A percentile compares a stretch with the other conserved stretches of the same genome.
Conservation (phyloP, 805 yeast genomes). For the Saturnispora besseyi region DNA sequence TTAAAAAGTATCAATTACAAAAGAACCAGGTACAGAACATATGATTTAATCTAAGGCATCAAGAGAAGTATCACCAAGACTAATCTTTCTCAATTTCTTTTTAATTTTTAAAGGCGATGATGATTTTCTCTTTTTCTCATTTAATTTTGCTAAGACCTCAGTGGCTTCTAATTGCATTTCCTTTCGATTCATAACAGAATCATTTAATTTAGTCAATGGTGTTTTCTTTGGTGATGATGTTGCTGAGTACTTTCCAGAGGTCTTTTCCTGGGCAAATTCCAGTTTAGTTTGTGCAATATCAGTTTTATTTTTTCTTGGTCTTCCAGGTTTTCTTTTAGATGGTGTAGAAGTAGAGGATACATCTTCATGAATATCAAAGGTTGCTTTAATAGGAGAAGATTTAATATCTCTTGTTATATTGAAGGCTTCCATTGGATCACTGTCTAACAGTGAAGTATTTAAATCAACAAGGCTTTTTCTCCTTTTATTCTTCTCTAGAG, state of each 20-base stretch:
- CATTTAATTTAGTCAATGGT: constrained; percentile 6
- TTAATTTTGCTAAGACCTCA: neutral
- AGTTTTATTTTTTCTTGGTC: constrained; percentile 2
- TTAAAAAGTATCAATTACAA: neutral
- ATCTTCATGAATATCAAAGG: constrained; percentile 7
- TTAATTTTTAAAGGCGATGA: constrained; percentile 12
- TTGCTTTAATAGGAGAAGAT: constrained; percentile 3
- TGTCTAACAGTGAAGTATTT: constrained; percentile 1
- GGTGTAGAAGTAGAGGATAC: neutral
- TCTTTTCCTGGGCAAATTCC: neutral
- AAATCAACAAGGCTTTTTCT: constrained; percentile 5
- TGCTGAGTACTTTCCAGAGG: neutral
- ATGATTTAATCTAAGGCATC: constrained; percentile 1
- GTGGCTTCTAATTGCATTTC: constrained; percentile 4
- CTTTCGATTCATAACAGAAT: constrained; percentile 10
- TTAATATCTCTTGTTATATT: neutral
- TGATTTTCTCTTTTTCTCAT: constrained; percentile 11
- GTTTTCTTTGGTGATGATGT: constrained; percentile 4
- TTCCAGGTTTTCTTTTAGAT: neutral
- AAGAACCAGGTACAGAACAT: neutral
- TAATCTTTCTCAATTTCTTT: constrained; percentile 12
- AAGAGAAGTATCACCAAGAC: constrained; percentile 7
- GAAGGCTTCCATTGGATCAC: neutral
- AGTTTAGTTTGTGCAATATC: neutral
- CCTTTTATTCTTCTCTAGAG: neutral